A percentile compares a stretch with the other conserved stretches of the same genome.
Evolutionary conservation across 176 grass and related monocot species (phyloP).

Genomic region (Carex kokanica): DNA sequence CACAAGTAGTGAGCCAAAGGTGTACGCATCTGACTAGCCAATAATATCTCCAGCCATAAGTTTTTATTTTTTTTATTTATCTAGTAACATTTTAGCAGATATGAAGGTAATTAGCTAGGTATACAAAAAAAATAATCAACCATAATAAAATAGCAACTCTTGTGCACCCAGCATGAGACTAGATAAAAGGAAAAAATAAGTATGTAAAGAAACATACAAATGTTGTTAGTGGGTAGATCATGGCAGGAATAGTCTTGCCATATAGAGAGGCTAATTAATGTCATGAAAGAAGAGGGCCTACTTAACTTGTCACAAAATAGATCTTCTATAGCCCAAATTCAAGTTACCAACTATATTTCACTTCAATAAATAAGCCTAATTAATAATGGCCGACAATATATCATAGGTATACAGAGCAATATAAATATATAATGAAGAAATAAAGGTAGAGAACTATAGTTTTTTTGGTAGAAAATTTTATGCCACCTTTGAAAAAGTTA

Average conservation of each 20-base stretch:
- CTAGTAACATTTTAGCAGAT: not conserved
- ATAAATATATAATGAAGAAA: not conserved
- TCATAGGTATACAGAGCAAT: not conserved
- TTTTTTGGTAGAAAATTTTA: not conserved
- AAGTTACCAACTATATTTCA: conserved; percentile 2
- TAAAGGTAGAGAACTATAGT: not conserved
- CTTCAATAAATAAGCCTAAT: not conserved
- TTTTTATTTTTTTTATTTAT: not conserved
- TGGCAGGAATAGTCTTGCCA: conserved; percentile 33
- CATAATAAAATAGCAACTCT: conserved; percentile 1
- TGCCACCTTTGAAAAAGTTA: not conserved
- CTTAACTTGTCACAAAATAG: conserved; percentile 12
- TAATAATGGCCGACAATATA: not conserved
- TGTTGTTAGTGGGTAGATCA: conserved; percentile 37
- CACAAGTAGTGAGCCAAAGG: not conserved
- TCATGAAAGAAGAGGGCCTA: conserved; percentile 21
- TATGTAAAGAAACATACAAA: conserved; percentile 18
- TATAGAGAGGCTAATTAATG: conserved; percentile 39
- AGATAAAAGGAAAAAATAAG: conserved; percentile 1
- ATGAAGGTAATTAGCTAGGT: not conserved
- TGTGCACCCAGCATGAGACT: conserved; percentile 4
- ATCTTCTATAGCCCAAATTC: conserved; percentile 24
- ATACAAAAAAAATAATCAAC: not conserved
- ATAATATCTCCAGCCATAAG: not conserved
- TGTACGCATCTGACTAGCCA: not conserved